Percentiles rank a stretch among this genome's conserved stretches.
phyloP scores from a whole-genome alignment of 306 rosid species.

The Parietaria judaica region DNA sequence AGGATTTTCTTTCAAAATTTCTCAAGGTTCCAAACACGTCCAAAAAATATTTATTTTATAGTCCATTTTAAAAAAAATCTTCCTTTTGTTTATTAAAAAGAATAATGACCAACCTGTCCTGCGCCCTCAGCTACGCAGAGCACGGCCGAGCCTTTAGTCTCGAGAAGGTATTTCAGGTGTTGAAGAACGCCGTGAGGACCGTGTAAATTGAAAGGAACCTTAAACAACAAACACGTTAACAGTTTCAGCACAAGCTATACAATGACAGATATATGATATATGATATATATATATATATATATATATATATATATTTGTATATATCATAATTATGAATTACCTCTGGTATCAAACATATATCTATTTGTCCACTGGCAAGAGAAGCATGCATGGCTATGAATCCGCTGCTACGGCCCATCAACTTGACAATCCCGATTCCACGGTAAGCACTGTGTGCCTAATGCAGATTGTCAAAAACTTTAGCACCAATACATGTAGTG shows the following conservation, averaged over 20 bases:
- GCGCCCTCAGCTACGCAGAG: slow-evolving; percentile 96
- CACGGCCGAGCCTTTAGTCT: slow-evolving; percentile 93
- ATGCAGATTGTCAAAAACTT: not conserved
- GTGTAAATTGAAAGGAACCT: slow-evolving; percentile 73
- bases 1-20: too few relatives aligned
- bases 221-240: slow-evolving; percentile 22
- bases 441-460: slow-evolving; percentile 99
- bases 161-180: slow-evolving; percentile 78
- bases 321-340: slow-evolving; percentile 30
- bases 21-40: too few relatives aligned
- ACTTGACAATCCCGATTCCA: slow-evolving; percentile 86
- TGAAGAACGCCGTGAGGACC: slow-evolving; percentile 83
- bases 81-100: not conserved
- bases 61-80: not conserved
- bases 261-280: not conserved
- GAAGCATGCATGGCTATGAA: slow-evolving; percentile 97
- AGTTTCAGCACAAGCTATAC: slow-evolving; percentile 8
- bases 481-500: not conserved
- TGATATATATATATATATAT: too few relatives aligned
- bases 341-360: slow-evolving; percentile 95
- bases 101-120: slow-evolving; percentile 64
- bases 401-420: slow-evolving; percentile 99
- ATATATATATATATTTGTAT: not conserved
- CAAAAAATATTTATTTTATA: too few relatives aligned
- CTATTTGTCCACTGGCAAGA: slow-evolving; percentile 91